A percentile compares a stretch with the other conserved stretches of the same genome.
Evolutionary conservation across 2,329 filamentous ascomycete species (phyloP).

Genomic region (Periconia sp.): DNA sequence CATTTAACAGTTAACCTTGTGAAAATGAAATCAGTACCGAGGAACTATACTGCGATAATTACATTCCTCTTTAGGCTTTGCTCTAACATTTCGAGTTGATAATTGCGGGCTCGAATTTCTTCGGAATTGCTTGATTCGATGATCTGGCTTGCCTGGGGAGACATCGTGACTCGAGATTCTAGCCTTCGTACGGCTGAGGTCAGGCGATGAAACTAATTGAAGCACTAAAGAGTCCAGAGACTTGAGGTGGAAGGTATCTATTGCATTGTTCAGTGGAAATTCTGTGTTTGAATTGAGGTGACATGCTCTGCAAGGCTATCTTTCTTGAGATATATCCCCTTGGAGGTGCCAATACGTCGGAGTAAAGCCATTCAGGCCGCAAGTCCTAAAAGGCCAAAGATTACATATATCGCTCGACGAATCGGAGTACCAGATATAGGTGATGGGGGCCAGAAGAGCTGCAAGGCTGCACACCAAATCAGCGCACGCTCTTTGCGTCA

Average conservation of each 20-base stretch:
- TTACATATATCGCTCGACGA: background rate
- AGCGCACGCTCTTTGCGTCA: constrained; percentile 3
- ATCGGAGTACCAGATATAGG: background rate
- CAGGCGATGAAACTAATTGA: background rate
- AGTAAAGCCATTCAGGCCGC: background rate
- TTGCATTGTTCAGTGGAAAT: too few relatives aligned
- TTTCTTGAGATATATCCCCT: too few relatives aligned
- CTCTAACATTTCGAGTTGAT: constrained; percentile 51
- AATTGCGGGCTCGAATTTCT: constrained; percentile 35
- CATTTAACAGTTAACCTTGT: background rate
- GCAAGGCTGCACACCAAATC: constrained; percentile 1
- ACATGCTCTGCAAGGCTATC: background rate
- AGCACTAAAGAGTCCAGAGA: background rate
- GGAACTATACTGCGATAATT: constrained; percentile 40
- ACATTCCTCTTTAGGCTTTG: constrained; percentile 45
- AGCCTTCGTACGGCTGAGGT: background rate
- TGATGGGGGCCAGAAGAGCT: background rate
- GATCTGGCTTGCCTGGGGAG: background rate
- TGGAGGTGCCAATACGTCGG: too few relatives aligned
- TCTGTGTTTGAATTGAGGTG: background rate
- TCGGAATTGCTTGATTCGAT: background rate
- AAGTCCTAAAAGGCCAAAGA: background rate
- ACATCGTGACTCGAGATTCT: background rate
- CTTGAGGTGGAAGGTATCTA: background rate
- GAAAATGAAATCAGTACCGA: background rate